phyloP scores from a whole-genome alignment of 2,329 filamentous ascomycete genomes.

The Ascosphaera apis region DNA sequence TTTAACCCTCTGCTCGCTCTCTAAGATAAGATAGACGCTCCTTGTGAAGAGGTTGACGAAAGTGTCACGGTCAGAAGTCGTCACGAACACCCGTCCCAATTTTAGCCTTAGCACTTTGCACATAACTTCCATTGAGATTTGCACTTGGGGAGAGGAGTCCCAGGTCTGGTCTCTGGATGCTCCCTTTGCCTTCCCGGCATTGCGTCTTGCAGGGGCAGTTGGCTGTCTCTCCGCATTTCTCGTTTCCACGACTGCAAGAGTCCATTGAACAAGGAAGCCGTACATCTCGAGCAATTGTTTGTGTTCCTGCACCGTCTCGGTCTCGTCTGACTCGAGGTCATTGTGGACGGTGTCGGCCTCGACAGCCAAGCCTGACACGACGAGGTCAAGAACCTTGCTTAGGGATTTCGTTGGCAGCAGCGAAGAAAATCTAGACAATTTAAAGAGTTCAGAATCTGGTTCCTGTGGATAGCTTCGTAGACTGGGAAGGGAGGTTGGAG shows the following conservation, averaged over 20 bases:
- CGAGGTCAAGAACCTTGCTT: conserved; percentile 79
- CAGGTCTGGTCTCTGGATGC: conserved; percentile 51
- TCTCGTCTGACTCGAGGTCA: conserved; percentile 79
- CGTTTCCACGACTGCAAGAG: conserved; percentile 76
- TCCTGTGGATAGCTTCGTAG: conserved; percentile 15
- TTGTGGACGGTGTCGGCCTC: conserved; percentile 69
- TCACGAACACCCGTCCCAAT: conserved; percentile 77
- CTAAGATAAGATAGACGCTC: conserved; percentile 78
- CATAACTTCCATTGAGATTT: conserved; percentile 78
- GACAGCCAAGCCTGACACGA: conserved; percentile 63
- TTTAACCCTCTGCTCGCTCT: conserved; percentile 85
- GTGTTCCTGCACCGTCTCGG: conserved; percentile 65
- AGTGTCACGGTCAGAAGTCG: conserved; percentile 86
- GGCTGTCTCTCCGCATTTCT: conserved; percentile 80
- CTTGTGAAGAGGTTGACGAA: conserved; percentile 82
- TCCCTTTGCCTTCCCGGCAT: conserved; percentile 46
- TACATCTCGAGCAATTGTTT: conserved; percentile 86
- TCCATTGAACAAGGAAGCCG: conserved; percentile 86
- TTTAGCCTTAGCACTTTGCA: conserved; percentile 89
- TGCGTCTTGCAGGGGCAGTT: conserved; percentile 44
- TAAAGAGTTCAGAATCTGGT: conserved; percentile 39
- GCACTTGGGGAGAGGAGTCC: conserved; percentile 76
- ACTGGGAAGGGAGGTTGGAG: conserved; percentile 27
- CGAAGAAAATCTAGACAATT: conserved; percentile 52
- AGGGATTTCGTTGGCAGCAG: conserved; percentile 59